Conservation (phyloP, 208 protist genomes). For the Leishmania guyanensis region DNA sequence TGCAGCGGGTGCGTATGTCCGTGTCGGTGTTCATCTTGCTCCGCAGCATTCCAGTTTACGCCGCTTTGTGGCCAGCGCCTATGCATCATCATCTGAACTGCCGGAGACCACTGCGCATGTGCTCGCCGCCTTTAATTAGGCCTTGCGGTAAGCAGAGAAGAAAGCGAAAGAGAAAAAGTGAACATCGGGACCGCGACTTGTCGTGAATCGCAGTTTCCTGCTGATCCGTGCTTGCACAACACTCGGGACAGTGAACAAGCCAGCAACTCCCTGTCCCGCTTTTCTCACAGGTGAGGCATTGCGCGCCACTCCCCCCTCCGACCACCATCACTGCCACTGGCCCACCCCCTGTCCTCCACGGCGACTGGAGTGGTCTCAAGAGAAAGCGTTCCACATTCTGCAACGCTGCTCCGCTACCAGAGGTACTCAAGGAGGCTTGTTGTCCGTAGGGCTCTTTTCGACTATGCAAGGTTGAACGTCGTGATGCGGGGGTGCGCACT, state of each 20-base stretch:
- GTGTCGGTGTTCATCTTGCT: neutral
- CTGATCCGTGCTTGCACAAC: neutral
- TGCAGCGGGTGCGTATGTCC: neutral
- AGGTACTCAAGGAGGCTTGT: too few species aligned
- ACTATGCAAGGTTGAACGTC: too few species aligned
- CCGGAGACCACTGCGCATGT: neutral
- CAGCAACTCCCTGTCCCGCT: neutral
- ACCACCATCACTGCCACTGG: too few species aligned
- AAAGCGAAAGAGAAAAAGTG: neutral
- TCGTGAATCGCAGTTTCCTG: neutral
- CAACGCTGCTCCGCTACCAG: too few species aligned
- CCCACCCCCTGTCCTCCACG: neutral
- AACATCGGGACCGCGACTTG: neutral
- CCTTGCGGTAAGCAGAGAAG: neutral
- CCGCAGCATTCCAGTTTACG: neutral
- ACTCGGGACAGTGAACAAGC: neutral
- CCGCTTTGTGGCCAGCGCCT: neutral
- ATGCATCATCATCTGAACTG: neutral
- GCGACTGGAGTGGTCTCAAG: too few species aligned
- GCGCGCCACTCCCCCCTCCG: neutral
- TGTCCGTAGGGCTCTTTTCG: too few species aligned
- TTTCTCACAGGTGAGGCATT: neutral
- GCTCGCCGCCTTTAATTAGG: neutral
- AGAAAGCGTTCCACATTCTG: too few species aligned
- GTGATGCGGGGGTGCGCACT: too few species aligned